Evolutionary conservation across 1,284 basidiomycete species (phyloP).

Genomic region (Puccinia novopanici): DNA sequence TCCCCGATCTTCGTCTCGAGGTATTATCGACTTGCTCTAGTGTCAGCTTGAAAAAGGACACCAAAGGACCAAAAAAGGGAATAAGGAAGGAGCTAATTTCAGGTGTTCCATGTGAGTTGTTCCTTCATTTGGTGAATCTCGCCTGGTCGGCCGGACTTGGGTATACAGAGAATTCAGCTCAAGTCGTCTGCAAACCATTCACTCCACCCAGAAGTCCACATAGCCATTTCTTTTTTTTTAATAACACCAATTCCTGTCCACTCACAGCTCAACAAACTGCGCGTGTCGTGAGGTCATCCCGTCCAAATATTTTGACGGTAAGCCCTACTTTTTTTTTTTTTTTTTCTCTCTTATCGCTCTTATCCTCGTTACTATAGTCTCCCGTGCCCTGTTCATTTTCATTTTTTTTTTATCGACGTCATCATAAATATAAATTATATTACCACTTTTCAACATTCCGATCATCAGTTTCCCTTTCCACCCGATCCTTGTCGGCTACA

Average conservation of each 20-base stretch:
- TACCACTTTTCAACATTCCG: background rate
- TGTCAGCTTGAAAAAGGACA: background rate
- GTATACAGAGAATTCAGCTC: background rate
- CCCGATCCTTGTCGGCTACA: background rate
- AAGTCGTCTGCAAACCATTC: background rate
- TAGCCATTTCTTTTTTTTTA: too few relatives aligned
- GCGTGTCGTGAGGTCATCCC: background rate
- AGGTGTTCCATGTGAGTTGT: background rate
- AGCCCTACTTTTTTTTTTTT: background rate
- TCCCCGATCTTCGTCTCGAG: background rate
- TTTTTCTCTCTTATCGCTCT: background rate
- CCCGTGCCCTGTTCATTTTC: background rate
- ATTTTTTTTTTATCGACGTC: background rate
- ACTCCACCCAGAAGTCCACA: background rate
- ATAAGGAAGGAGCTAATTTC: background rate
- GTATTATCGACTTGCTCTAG: background rate
- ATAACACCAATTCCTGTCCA: background rate
- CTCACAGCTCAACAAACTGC: background rate
- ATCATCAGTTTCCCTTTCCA: background rate
- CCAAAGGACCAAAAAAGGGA: background rate
- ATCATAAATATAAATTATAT: background rate
- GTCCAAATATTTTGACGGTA: conserved; percentile 2
- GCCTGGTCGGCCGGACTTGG: background rate
- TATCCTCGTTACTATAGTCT: background rate
- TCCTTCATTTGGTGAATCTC: background rate